Percentiles rank a stretch among this genome's conserved stretches.
phyloP scores from a whole-genome alignment of 192 early-diverging fungal species.

The Backusella morwellensis region DNA sequence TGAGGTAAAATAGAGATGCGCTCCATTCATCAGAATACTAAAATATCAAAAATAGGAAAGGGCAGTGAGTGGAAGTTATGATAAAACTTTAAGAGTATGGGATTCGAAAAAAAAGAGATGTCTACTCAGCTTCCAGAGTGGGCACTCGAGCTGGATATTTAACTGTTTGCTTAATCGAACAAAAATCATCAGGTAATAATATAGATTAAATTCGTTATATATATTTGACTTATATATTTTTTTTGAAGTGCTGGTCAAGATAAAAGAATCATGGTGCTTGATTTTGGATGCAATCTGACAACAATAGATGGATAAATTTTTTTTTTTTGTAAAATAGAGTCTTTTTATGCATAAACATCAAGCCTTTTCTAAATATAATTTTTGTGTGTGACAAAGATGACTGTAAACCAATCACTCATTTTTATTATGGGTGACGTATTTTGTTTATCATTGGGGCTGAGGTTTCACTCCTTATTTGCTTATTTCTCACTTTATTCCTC shows the following conservation, averaged over 20 bases:
- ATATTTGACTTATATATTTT: not conserved
- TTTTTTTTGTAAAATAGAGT: not conserved
- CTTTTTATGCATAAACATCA: not conserved
- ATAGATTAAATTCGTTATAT: not conserved
- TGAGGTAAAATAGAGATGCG: slow-evolving; percentile 27
- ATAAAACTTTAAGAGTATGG: slow-evolving; percentile 94
- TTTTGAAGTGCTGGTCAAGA: slow-evolving; percentile 36
- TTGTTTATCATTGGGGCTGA: slow-evolving; percentile 2
- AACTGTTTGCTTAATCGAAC: slow-evolving; percentile 87
- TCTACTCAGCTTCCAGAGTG: slow-evolving; percentile 53
- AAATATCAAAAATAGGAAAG: slow-evolving; percentile 23
- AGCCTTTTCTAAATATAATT: not conserved
- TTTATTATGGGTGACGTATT: not conserved
- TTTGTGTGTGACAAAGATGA: not conserved
- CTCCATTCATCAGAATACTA: not conserved
- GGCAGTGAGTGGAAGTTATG: slow-evolving; percentile 89
- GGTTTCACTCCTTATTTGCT: slow-evolving; percentile 5
- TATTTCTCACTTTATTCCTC: not conserved
- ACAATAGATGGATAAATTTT: not conserved
- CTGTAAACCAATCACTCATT: not conserved
- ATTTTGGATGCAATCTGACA: slow-evolving; percentile 28
- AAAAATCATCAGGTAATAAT: slow-evolving; percentile 34
- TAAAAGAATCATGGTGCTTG: slow-evolving; percentile 40
- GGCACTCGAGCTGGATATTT: slow-evolving; percentile 94
- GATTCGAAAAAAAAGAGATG: slow-evolving; percentile 80